These are phyloP conservation scores for Sporisorium scitamineum DNA, from an alignment of 1,284 basidiomycete genomes.

Conservation along the genomic window DNA sequence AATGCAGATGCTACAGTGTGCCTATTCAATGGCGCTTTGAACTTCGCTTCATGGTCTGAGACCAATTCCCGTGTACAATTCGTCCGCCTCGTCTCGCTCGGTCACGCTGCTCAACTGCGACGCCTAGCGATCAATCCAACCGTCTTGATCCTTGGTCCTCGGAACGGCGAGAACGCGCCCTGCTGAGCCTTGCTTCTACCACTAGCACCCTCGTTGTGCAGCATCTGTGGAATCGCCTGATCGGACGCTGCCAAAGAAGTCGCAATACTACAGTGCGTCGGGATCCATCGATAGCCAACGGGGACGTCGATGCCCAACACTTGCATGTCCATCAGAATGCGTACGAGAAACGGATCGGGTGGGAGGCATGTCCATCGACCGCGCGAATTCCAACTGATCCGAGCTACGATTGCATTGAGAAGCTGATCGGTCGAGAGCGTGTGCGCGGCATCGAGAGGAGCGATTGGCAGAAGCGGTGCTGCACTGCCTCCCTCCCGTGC, in stretches of 20 bases:
- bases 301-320: slow-evolving; percentile 30
- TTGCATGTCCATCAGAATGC: slow-evolving; percentile 39
- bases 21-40: background rate
- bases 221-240: background rate
- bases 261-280: slow-evolving; percentile 12
- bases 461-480: background rate
- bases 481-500: background rate
- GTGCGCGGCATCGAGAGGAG: background rate
- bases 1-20: background rate
- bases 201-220: slow-evolving; percentile 2
- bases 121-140: slow-evolving; percentile 27
- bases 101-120: background rate
- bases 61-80: too few species aligned
- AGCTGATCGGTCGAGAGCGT: slow-evolving; percentile 7
- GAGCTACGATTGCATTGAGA: slow-evolving; percentile 7
- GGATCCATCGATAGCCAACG: slow-evolving; percentile 34
- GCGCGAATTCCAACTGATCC: slow-evolving; percentile 25
- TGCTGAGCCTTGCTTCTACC: background rate
- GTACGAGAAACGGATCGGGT: slow-evolving; percentile 34
- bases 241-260: background rate
- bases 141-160: slow-evolving; percentile 33
- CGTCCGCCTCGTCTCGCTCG: background rate
- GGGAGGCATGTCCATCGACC: slow-evolving; percentile 21
- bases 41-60: background rate
- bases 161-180: slow-evolving; percentile 20